A percentile compares a stretch with the other conserved stretches of the same genome.
These are phyloP conservation scores for Flaveria trinervia DNA, from an alignment of 129 eudicot genomes.

Conservation along the genomic window DNA sequence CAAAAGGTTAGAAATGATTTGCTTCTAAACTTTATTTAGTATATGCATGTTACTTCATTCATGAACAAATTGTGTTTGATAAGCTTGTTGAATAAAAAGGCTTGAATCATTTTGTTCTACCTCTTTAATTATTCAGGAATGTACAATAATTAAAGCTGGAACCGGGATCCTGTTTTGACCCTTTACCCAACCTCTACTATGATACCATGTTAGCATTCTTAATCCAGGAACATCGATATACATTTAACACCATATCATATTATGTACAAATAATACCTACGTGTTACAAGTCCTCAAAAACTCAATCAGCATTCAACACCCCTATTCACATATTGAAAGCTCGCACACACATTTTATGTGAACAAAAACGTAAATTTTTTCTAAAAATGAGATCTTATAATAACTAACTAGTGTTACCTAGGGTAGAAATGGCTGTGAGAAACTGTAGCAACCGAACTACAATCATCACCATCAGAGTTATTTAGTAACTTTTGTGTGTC, in stretches of 20 bases:
- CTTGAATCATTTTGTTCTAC: no score
- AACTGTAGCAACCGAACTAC: slow-evolving; percentile 55
- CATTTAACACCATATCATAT: neutral
- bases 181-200: neutral
- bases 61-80: no score
- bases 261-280: slow-evolving; percentile 1
- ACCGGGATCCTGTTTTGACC: neutral
- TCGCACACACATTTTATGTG: neutral
- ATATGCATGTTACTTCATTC: no score
- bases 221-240: neutral
- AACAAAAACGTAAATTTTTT: neutral
- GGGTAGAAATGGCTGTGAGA: slow-evolving; percentile 66
- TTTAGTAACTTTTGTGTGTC: slow-evolving; percentile 29
- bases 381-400: neutral
- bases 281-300: slow-evolving; percentile 1
- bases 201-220: neutral
- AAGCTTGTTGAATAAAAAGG: no score
- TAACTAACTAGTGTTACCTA: slow-evolving; percentile 32
- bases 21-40: no score
- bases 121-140: neutral
- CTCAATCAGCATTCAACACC: neutral
- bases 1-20: no score
- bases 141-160: neutral
- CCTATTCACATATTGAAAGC: neutral
- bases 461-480: slow-evolving; percentile 24